Evolutionary conservation across 371 early-diverging fungal species (phyloP), one percentile per base, ranked within the genome.

Genomic region (Saksenaea oblongispora): DNA sequence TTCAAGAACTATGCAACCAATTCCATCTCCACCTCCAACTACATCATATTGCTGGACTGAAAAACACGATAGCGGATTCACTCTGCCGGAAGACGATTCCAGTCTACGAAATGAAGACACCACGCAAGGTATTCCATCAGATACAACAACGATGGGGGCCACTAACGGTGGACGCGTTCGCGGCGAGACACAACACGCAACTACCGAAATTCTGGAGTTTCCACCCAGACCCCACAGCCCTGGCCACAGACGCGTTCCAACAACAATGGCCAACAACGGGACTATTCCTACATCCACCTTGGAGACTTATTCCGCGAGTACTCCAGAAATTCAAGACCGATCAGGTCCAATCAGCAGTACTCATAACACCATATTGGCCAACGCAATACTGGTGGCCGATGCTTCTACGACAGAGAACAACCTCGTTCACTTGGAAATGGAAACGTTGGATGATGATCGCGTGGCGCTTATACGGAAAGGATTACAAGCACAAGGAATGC

Each of bases 81-180:
- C 47, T 66, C 13, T 66, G 69, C 35, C 34, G 73, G 22, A 31
- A 5, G 13, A 60, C 55, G 9, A 41, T 8, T 5, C 41, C 17
- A 9, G 8, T 72, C 0, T 61, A 72, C 56, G 62, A 66, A 54
- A 36, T 24, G 31, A 15, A 24, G 24, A 34, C 65, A 0, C 67
- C 59, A 26, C 34, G 1, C 5, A n/a, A 9, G 0, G 2, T 28
- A 11, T 69, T 69, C 34, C 9, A 64, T 22, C 13, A 8, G 31
- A 62, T 66, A 44, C 65, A 56, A 58, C 22, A 17, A 37, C 34
- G 22, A 47, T 55, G 37, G 65, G 63, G 57, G 41, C 54, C n/a
- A 22, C 4, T 62, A 28, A 63, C 3, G 35, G 54, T 80, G 11
- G 77, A 80, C 47, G 66, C 65, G 18, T 80, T 80, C 53, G 77